Evolutionary conservation across 2,329 filamentous ascomycete species (phyloP), one percentile per base, ranked within the genome.

Genomic region (Alternaria triticimaculans): DNA sequence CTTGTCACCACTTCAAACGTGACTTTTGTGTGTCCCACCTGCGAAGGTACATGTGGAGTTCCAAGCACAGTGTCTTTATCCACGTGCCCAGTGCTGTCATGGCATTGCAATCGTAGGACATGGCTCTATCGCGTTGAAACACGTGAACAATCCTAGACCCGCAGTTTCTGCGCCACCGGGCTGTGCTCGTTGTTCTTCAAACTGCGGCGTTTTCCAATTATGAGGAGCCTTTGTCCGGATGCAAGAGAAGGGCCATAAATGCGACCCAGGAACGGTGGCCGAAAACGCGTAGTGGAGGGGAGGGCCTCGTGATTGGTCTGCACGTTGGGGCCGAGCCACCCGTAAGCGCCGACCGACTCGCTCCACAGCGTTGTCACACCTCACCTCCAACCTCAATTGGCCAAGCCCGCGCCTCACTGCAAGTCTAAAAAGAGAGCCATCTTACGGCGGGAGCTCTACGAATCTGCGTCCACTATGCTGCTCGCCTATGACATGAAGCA

Each of bases 341-440:
- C 55, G 63, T 68, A 78, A 78, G 77, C 77, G 76, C 76, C 73
- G 70, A 69, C 68, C 56, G 59, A 25, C 63, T 62, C 57, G 63
- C 53, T 67, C 67, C 64, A 63, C 66, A 49, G 43, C 58, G 46
- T 55, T 60, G 72, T 78, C 73, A 78, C 74, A 77, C 72, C 50
- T 64, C 67, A 67, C 58, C 58, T 55, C 64, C 65, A 62, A 49
- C 66, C 67, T 58, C 70, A 70, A 79, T 78, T 78, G 77, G 76
- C 62, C 60, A 64, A 65, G 60, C 28, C 75, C 71, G 70, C 74
- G 75, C 76, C 75, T 71, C 76, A 70, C 63, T 70, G 69, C 67
- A 71, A 70, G 65, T 67, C 69, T 71, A 67, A 69, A 67, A 68
- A 67, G 58, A 71, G 64, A 63, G 45, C 57, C 65, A 65, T 65